Base-by-base conservation (phyloP, 106 monocot species). In the Dendrobium officinale region DNA sequence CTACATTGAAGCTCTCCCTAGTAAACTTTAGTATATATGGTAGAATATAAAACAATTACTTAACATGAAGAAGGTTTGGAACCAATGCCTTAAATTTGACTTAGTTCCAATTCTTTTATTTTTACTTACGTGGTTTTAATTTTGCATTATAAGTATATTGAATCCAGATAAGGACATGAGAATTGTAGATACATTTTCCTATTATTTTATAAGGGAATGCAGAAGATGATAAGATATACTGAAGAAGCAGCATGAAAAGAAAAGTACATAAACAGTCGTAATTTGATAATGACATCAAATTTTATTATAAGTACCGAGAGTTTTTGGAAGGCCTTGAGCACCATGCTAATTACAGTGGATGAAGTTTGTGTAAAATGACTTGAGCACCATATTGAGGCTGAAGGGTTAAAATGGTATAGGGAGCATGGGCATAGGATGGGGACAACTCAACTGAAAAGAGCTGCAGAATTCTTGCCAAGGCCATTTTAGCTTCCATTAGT, bases 401-500 rank as follows among this genome's bases (percentile, higher is more conserved):
- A 42, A 91, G 80, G 4, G 87, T 91, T 9, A 86, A 4, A 15
- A 84, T 75, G 51, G 42, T 67, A 31, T 45, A 17, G 2, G 91
- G 91, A 18, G 93, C 91, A 88, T 94, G 93, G 18, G 67, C 43
- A 58, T 91, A 94, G 0, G 83, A 55, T 8, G 91, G 83, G 2
- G 93, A 91, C 19, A 93, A 84, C 59, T 88, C 86, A 31, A 91
- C 84, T 6, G 77, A 78, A 64, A 87, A 89, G 51, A 64, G 79
- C 64, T 89, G 91, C 56, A 92, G 83, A 24, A 93, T 89, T 80
- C 79, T 88, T 42, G 78, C 72, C 51, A 96, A 17, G 9, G 43
- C 85, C 75, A 95, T 75, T 67, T 95, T 93, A 42, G 95, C 89
- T 86, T 95, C 95, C 0, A 75, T 55, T 80, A 96, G 17, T 3